These are phyloP conservation scores for Porphyrellus cyaneotinctus DNA, from an alignment of 768 basidiomycete species.

Conservation along the genomic window DNA sequence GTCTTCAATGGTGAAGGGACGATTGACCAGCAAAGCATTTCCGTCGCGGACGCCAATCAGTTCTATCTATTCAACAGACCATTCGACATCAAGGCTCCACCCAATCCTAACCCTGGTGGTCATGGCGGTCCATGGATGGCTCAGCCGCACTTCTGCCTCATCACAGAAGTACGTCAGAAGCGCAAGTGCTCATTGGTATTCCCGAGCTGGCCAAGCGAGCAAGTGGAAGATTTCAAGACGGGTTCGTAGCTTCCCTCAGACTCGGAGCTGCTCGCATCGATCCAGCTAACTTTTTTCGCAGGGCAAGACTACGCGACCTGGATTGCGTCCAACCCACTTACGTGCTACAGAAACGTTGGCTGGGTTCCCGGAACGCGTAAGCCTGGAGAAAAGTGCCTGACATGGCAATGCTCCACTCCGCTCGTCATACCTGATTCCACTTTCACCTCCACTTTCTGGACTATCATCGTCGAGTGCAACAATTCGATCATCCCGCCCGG, in stretches of 20 bases:
- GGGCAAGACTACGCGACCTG: not conserved
- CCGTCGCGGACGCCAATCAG: not conserved
- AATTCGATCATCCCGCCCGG: conserved; percentile 1
- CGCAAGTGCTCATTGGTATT: not conserved
- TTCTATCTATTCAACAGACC: conserved; percentile 9
- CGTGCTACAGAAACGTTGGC: not conserved
- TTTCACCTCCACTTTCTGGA: conserved; percentile 2
- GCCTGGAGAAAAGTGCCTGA: not conserved
- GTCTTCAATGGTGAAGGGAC: not conserved
- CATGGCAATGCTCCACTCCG: not conserved
- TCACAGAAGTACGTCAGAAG: conserved; percentile 11
- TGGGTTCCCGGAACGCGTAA: not conserved
- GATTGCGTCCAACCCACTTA: not conserved
- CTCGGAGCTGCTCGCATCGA: not conserved
- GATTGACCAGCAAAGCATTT: conserved; percentile 3
- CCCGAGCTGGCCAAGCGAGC: conserved; percentile 5
- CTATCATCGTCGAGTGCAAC: conserved; percentile 10
- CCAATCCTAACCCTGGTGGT: not conserved
- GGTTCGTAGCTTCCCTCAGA: not conserved
- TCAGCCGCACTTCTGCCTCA: conserved; percentile 1
- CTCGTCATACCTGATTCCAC: conserved; percentile 1
- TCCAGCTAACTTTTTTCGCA: not conserved
- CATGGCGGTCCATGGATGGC: not conserved
- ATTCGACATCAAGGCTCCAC: not conserved
- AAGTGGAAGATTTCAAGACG: not conserved